A percentile compares a stretch with the other conserved stretches of the same genome.
Conservation (phyloP, 163 green algal genomes). For the Prototheca cutis region DNA sequence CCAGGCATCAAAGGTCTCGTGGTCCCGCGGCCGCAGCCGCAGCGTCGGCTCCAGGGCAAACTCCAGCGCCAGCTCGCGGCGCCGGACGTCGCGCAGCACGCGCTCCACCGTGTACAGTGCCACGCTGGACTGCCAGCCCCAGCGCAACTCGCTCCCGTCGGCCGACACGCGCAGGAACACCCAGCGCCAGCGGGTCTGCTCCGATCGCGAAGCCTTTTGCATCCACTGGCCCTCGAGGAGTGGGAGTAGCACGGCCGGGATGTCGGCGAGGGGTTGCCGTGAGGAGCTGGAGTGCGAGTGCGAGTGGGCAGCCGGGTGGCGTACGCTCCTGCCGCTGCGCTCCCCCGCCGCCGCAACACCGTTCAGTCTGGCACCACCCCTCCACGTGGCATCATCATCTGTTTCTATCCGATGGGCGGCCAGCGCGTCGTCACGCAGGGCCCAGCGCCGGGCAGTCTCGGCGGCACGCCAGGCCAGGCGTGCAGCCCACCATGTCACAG, state of each 20-base stretch:
- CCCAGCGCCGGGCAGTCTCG: neutral
- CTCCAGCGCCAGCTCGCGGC: conserved; percentile 2
- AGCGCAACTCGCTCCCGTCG: conserved; percentile 16
- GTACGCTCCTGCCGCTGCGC: no score
- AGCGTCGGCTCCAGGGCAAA: conserved; percentile 8
- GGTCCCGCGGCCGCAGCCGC: neutral
- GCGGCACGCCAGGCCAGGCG: neutral
- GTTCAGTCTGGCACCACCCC: no score
- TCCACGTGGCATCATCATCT: no score
- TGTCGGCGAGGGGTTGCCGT: no score
- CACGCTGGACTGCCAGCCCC: conserved; percentile 13
- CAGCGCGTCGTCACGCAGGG: neutral
- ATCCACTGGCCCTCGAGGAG: neutral
- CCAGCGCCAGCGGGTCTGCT: neutral
- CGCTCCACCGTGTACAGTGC: conserved; percentile 7
- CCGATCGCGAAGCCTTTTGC: neutral
- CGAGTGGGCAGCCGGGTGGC: no score
- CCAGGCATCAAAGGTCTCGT: neutral
- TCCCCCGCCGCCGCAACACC: no score
- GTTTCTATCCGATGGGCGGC: no score
- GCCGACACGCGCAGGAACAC: conserved; percentile 14
- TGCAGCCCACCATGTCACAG: neutral
- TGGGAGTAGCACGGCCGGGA: neutral
- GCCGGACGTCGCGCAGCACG: neutral
- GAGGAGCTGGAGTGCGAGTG: no score